Conservation (phyloP, 805 yeast genomes). For the Teunomyces tritomae region DNA sequence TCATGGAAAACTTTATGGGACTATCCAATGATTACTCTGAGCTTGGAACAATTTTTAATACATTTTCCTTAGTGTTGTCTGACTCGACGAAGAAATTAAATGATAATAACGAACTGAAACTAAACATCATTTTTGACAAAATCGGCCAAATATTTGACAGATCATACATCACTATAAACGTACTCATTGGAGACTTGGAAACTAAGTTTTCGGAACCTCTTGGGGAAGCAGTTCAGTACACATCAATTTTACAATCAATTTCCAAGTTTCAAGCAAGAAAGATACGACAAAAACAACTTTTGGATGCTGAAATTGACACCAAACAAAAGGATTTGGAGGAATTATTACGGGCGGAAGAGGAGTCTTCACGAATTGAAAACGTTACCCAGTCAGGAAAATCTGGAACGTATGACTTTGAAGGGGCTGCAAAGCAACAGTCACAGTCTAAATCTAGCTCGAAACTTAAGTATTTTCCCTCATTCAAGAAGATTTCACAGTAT, state of each 20-base stretch:
- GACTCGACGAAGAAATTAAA: conserved; percentile 22
- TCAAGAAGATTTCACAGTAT: conserved; percentile 49
- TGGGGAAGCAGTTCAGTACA: conserved; percentile 68
- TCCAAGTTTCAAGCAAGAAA: conserved; percentile 53
- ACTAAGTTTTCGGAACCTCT: conserved; percentile 65
- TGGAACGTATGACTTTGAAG: conserved; percentile 19
- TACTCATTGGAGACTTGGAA: conserved; percentile 51
- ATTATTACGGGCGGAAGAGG: conserved; percentile 28
- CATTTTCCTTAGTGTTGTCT: conserved; percentile 49
- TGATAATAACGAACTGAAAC: conserved; percentile 24
- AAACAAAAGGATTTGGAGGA: conserved; percentile 32
- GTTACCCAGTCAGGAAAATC: conserved; percentile 19
- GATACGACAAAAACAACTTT: conserved; percentile 27
- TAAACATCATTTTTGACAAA: conserved; percentile 55
- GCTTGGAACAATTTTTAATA: conserved; percentile 59
- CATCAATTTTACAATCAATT: conserved; percentile 55
- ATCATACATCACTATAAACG: conserved; percentile 50
- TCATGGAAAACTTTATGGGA: conserved; percentile 55
- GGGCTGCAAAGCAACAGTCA: not conserved
- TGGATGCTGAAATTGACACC: conserved; percentile 32
- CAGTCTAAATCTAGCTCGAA: conserved; percentile 20
- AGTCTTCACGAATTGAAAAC: conserved; percentile 24
- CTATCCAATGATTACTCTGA: conserved; percentile 67
- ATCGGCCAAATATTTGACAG: conserved; percentile 86
- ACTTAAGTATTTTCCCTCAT: conserved; percentile 50